A percentile compares a stretch with the other conserved stretches of the same genome.
Evolutionary conservation across 768 basidiomycete species (phyloP).

Genomic region (Termitomyces sp.): DNA sequence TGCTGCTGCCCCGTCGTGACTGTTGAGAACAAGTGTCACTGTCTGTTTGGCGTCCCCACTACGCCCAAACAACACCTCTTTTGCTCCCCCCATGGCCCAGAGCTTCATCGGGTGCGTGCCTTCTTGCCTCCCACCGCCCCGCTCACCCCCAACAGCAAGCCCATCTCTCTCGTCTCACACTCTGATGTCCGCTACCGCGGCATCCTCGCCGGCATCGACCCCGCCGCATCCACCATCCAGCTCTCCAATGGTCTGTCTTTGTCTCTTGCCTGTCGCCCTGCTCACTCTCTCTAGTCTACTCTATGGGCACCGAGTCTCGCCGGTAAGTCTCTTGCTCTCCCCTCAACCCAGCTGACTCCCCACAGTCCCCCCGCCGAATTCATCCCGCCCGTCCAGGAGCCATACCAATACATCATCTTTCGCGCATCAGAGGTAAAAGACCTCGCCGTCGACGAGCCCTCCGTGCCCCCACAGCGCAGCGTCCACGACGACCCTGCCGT

Average conservation of each 20-base stretch:
- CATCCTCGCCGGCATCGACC: constrained; percentile 83
- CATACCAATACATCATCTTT: constrained; percentile 88
- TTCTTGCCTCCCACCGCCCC: neutral
- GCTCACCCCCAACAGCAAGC: constrained; percentile 47
- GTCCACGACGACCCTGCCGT: constrained; percentile 85
- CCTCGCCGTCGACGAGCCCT: constrained; percentile 74
- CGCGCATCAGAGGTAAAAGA: constrained; percentile 88
- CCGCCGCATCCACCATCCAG: constrained; percentile 80
- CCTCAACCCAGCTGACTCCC: neutral
- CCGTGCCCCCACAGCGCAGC: constrained; percentile 38
- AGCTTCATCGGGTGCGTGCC: constrained; percentile 77
- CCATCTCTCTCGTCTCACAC: constrained; percentile 57
- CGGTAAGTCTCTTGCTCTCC: constrained; percentile 40
- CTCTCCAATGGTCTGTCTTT: constrained; percentile 67
- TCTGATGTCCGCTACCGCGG: constrained; percentile 89
- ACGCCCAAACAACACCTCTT: neutral
- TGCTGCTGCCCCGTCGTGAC: neutral
- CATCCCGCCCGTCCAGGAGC: constrained; percentile 78
- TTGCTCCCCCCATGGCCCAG: constrained; percentile 47
- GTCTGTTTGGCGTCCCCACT: too few species aligned
- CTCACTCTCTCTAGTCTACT: constrained; percentile 47
- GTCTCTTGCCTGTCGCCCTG: neutral
- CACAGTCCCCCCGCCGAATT: constrained; percentile 66
- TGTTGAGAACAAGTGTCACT: constrained; percentile 23
- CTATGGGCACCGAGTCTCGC: constrained; percentile 84